phyloP scores from a whole-genome alignment of 495 filamentous ascomycete species.

The Daldinia bambusicola region DNA sequence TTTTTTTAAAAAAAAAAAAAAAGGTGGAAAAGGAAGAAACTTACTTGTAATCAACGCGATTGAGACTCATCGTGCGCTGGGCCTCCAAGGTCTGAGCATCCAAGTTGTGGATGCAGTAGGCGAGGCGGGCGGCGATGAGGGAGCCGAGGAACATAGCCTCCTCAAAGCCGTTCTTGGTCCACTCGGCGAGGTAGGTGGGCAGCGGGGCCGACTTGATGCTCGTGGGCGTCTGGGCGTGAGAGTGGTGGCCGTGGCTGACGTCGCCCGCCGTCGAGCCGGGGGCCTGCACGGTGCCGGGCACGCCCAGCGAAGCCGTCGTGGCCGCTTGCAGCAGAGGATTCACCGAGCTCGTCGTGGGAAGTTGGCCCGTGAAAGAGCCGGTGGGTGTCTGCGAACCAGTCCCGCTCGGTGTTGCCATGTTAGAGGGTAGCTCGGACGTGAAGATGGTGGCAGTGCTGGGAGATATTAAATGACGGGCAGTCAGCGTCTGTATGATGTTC shows the following conservation, averaged over 20 bases:
- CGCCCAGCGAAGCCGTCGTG: constrained; percentile 72
- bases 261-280: constrained; percentile 54
- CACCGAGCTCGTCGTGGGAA: constrained; percentile 66
- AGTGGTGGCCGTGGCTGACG: constrained; percentile 62
- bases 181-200: constrained; percentile 92
- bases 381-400: constrained; percentile 92
- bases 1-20: not conserved
- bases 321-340: constrained; percentile 94
- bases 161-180: constrained; percentile 85
- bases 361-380: constrained; percentile 66
- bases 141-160: constrained; percentile 84
- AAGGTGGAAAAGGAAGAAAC: constrained; percentile 23
- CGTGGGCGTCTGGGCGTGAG: constrained; percentile 89
- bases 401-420: constrained; percentile 86
- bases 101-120: constrained; percentile 67
- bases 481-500: constrained; percentile 79
- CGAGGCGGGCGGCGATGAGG: constrained; percentile 78
- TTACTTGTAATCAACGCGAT: constrained; percentile 62
- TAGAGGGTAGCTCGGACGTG: constrained; percentile 92
- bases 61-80: constrained; percentile 57
- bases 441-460: constrained; percentile 94
- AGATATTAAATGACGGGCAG: constrained; percentile 85
- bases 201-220: constrained; percentile 80
- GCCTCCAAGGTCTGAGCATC: constrained; percentile 54
- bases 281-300: constrained; percentile 56